A percentile compares a stretch with the other conserved stretches of the same genome.
phyloP scores from a whole-genome alignment of 2,329 filamentous ascomycete species.

The Aspergillus fischeri region DNA sequence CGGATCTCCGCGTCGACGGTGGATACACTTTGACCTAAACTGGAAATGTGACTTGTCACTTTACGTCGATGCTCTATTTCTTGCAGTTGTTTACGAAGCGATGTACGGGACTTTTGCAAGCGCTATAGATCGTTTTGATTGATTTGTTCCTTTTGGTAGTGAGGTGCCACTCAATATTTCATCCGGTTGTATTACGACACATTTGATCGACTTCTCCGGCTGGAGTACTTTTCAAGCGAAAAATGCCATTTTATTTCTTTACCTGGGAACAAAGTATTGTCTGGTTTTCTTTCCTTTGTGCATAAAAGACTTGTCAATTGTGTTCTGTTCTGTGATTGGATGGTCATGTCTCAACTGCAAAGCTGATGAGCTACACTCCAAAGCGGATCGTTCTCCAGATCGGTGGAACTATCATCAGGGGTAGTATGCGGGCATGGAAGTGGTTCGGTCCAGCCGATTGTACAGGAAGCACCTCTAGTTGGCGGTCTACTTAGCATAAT shows the following conservation, averaged over 20 bases:
- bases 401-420: too few relatives aligned
- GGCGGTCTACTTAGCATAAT: not conserved
- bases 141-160: not conserved
- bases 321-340: not conserved
- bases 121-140: constrained; percentile 13
- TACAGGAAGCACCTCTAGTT: not conserved
- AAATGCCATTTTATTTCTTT: constrained; percentile 3
- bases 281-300: not conserved
- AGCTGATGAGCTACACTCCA: too few relatives aligned
- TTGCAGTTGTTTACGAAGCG: constrained; percentile 1
- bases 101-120: constrained; percentile 6
- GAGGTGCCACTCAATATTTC: not conserved
- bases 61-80: not conserved
- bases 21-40: constrained; percentile 77
- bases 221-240: constrained; percentile 2
- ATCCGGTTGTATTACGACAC: constrained; percentile 10
- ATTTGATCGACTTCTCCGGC: constrained; percentile 1
- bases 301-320: constrained; percentile 3
- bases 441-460: not conserved
- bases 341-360: not conserved
- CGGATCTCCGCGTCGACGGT: constrained; percentile 77
- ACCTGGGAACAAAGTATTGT: constrained; percentile 6
- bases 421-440: not conserved
- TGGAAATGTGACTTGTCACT: not conserved
- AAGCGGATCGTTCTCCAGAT: too few relatives aligned